phyloP scores from a whole-genome alignment of 495 filamentous ascomycete species.

The Pyronema omphalodes region DNA sequence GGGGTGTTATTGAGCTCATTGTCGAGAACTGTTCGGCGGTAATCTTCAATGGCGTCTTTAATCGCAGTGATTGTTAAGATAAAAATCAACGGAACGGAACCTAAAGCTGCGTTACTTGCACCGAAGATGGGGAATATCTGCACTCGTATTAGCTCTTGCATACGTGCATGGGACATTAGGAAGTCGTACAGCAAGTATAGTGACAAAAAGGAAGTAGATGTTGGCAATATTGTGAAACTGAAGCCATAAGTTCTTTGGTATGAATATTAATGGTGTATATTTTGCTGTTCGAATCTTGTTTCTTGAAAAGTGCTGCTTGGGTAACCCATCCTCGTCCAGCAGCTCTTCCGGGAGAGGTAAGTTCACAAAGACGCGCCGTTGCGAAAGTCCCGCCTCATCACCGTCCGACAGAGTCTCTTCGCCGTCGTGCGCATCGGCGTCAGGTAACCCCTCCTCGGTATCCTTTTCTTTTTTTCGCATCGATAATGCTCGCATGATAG shows the following conservation, averaged over 20 bases:
- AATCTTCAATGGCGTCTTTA: conserved; percentile 98
- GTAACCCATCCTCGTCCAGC: conserved; percentile 66
- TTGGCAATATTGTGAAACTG: conserved; percentile 99
- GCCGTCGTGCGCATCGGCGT: conserved; percentile 22
- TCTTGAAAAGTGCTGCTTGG: conserved; percentile 48
- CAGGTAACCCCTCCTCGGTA: conserved; percentile 22
- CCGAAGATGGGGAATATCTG: conserved; percentile 96
- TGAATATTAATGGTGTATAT: conserved; percentile 85
- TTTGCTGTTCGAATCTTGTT: conserved; percentile 98
- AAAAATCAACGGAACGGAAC: conserved; percentile 79
- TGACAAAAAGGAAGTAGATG: conserved; percentile 91
- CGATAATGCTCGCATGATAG: conserved; percentile 39
- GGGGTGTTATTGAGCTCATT: conserved; percentile 93
- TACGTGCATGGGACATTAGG: background rate
- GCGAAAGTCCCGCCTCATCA: conserved; percentile 22
- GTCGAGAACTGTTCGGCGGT: conserved; percentile 77
- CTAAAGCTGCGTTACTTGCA: conserved; percentile 72
- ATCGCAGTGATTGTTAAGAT: conserved; percentile 81
- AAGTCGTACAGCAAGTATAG: conserved; percentile 71
- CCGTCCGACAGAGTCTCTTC: conserved; percentile 25
- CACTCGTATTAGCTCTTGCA: conserved; percentile 3
- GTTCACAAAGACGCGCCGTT: conserved; percentile 65
- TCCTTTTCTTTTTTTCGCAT: conserved; percentile 21
- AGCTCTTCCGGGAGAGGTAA: conserved; percentile 57
- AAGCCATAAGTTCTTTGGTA: conserved; percentile 93